Evolutionary conservation across 164 flowering plant species (phyloP), one percentile per base, ranked within the genome.

Genomic region (Nymphaea colorata): DNA sequence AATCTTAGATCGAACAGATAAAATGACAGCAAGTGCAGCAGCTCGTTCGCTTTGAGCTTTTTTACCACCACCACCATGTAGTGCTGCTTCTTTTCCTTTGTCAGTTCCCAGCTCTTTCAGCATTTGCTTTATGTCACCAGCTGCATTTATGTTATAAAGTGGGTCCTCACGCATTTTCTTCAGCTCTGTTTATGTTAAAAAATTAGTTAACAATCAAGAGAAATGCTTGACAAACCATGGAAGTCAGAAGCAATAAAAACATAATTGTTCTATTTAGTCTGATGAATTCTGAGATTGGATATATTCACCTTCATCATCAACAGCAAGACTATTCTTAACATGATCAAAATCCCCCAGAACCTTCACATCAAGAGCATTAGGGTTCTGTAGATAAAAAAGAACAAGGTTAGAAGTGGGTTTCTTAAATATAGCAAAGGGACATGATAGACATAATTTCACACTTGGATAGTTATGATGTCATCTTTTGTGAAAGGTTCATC

Each of bases 111-210:
- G 93, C 77, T 94, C 98, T 75, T 80, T 72, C 61, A 94, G 78
- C 99, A 94, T 94, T 77, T 86, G 87, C 85, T 88, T 90, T 72
- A 94, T 85, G 78, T 94, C 99, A 41, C 98, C 99, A 59, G 76
- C 65, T 15, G 83, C 85, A 72, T 91, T 91, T 70, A 91, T 91
- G 77, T 85, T 84, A 68, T 86, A 81, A 5, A 77, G 67, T 66
- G 96, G 96, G 76, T 91, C 96, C 62, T 82, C 74, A 42, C 69
- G 74, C 89, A 84, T 80, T 72, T 76, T 86, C 68, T 76, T 73
- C 16, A 82, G 59, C 66, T 89, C 96, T 89, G 86, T 8, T 25
- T 25, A 25, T 25, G 36, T 53, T 55, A 66, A 71, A 67, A 53
- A 5, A 7, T 61, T 64, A 57, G 44, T 5, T 42, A 44, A 15